Evolutionary conservation across 306 rosid species (phyloP), one percentile per base, ranked within the genome.

Genomic region (Rosa rugosa): DNA sequence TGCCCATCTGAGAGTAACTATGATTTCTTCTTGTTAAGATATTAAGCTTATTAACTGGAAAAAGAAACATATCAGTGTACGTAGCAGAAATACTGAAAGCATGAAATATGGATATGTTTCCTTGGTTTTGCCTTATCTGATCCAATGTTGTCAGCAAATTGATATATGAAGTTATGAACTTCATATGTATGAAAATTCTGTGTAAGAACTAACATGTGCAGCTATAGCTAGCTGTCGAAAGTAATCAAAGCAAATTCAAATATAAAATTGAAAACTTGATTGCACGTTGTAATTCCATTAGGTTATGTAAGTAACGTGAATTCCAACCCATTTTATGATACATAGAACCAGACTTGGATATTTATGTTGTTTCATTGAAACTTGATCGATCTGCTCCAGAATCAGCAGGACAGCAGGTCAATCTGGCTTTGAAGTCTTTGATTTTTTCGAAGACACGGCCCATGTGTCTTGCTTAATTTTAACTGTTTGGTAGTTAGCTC

Each of bases 291-390:
- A 12, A 40, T 67, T 18, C 16, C 27, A n/a, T 20, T 18, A 42
- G 34, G 7, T 38, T 2, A 53, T 23, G n/a, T 34, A n/a, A 6
- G 6, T 31, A 77, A 68, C 80, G 65, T 78, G 75, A 69, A 41
- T 27, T 41, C 81, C 81, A 78, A 69, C 75, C 69, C 68, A 69
- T 69, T 56, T 74, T 38, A 50, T 11, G 40, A 50, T 8, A 13
- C 9, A 38, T 14, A 42, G 22, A 50, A 62, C 27, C 68, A 62
- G 3, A 71, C 40, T 25, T 25, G 59, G 22, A 23, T 62, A 4
- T 31, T 27, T 62, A 27, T 23, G 51, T 27, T 47, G 36, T 47
- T 62, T 31, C 31, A 45, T 14, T 23, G 46, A 11, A 54, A 20
- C 27, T 34, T 38, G n/a, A 38, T 54, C 67, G n/a, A 38, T 54